phyloP scores from a whole-genome alignment of 805 yeast species.

The Metschnikowia colocasiae region DNA sequence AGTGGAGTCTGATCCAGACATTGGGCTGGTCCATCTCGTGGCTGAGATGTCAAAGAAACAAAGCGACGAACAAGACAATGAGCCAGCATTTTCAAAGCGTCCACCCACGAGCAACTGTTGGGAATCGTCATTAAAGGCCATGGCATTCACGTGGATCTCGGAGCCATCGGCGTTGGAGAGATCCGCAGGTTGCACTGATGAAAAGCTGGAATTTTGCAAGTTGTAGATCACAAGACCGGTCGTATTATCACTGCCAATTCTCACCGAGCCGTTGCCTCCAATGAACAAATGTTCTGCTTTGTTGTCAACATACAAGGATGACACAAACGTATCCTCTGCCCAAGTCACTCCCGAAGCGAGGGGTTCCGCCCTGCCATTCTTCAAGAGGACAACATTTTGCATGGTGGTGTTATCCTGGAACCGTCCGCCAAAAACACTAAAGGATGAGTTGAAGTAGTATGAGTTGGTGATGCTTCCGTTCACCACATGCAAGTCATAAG shows the following conservation, averaged over 20 bases:
- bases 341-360: conserved; percentile 25
- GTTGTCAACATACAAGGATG: conserved; percentile 35
- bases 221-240: conserved; percentile 55
- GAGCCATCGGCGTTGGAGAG: conserved; percentile 43
- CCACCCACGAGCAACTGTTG: conserved; percentile 68
- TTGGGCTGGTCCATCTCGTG: conserved; percentile 52
- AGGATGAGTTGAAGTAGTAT: conserved; percentile 44
- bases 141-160: conserved; percentile 34
- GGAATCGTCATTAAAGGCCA: conserved; percentile 32
- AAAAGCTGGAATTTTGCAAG: conserved; percentile 37
- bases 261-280: conserved; percentile 42
- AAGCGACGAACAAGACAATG: conserved; percentile 54
- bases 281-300: conserved; percentile 36
- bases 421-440: conserved; percentile 58
- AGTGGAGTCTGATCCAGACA: conserved; percentile 18
- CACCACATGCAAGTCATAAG: conserved; percentile 24
- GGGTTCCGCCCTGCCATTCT: conserved; percentile 16
- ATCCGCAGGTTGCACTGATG: conserved; percentile 48
- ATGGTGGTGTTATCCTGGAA: conserved; percentile 33
- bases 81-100: conserved; percentile 55
- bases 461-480: conserved; percentile 29
- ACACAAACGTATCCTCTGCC: conserved; percentile 24
- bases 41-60: conserved; percentile 61
- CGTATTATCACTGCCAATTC: conserved; percentile 17
- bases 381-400: conserved; percentile 30